A percentile compares a stretch with the other conserved stretches of the same genome.
These are phyloP conservation scores for Acephala macrosclerotiorum DNA, from an alignment of 2,329 filamentous ascomycete genomes.

Conservation along the genomic window DNA sequence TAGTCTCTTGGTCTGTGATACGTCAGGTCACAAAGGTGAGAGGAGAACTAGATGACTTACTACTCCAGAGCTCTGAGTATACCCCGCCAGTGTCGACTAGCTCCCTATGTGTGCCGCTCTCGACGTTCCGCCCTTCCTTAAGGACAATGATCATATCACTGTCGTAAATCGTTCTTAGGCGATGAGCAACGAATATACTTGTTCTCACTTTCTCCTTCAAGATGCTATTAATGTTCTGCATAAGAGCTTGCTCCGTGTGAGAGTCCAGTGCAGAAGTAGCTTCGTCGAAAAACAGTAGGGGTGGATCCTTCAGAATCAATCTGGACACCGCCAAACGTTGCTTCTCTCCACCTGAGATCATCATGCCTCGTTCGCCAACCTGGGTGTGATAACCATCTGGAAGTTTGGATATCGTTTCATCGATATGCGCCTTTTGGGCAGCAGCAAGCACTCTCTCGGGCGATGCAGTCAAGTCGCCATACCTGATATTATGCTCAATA, in stretches of 20 bases:
- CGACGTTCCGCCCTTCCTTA: slow-evolving; percentile 82
- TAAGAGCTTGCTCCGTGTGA: slow-evolving; percentile 88
- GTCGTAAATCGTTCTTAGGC: slow-evolving; percentile 91
- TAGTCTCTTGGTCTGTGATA: slow-evolving; percentile 65
- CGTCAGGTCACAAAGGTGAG: slow-evolving; percentile 26
- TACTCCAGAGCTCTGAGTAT: slow-evolving; percentile 91
- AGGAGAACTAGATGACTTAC: slow-evolving; percentile 56
- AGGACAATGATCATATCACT: slow-evolving; percentile 93
- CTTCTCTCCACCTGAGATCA: slow-evolving; percentile 96
- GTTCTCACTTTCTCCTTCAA: slow-evolving; percentile 87
- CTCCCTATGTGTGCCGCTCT: slow-evolving; percentile 86
- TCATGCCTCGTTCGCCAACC: slow-evolving; percentile 93
- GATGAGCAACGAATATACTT: slow-evolving; percentile 93
- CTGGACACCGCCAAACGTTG: slow-evolving; percentile 87
- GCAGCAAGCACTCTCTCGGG: slow-evolving; percentile 77
- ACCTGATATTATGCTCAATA: slow-evolving; percentile 93
- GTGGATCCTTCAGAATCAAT: slow-evolving; percentile 87
- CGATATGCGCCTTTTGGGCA: slow-evolving; percentile 82
- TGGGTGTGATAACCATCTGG: slow-evolving; percentile 90
- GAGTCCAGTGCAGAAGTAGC: slow-evolving; percentile 93
- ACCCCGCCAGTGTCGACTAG: slow-evolving; percentile 80
- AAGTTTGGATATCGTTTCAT: slow-evolving; percentile 80
- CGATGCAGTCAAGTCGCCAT: slow-evolving; percentile 82
- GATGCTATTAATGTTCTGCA: slow-evolving; percentile 93
- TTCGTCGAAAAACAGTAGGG: slow-evolving; percentile 92